A percentile compares a stretch with the other conserved stretches of the same genome.
Conservation (phyloP, 805 yeast species). For the Yarrowia sp. region DNA sequence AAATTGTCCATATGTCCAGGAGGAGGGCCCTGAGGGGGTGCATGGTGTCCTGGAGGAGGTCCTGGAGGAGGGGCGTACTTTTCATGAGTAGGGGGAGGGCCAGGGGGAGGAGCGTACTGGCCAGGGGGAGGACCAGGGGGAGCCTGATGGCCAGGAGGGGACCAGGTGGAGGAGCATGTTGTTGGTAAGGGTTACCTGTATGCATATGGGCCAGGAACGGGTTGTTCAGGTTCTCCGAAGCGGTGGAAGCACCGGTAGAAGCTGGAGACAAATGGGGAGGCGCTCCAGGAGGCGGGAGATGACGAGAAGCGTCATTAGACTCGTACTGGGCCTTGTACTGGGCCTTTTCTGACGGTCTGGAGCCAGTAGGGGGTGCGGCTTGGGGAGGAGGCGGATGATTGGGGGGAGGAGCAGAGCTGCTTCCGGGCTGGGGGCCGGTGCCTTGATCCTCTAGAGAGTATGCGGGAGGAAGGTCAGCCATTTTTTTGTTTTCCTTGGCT, state of each 20-base stretch:
- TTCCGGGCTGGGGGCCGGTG: conserved; percentile 1
- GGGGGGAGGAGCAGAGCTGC: not conserved
- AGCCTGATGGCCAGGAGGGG: conserved; percentile 8
- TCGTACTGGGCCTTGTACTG: conserved; percentile 16
- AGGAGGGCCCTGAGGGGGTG: conserved; percentile 1
- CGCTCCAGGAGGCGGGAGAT: conserved; percentile 7
- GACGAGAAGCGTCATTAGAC: not conserved
- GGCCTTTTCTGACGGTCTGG: conserved; percentile 6
- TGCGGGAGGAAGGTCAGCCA: conserved; percentile 4
- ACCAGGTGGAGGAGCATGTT: not conserved
- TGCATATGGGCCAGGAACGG: conserved; percentile 6
- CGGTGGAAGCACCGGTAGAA: not conserved
- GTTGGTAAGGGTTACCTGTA: conserved; percentile 8
- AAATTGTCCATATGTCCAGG: conserved; percentile 3
- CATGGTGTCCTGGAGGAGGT: conserved; percentile 18
- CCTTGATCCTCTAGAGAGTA: conserved; percentile 7
- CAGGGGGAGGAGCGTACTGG: not conserved
- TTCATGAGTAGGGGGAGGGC: not conserved
- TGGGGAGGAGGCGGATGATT: not conserved
- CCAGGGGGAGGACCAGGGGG: conserved; percentile 15
- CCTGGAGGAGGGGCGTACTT: not conserved
- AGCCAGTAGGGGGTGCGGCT: not conserved
- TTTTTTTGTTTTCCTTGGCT: not conserved
- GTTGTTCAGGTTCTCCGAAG: not conserved
- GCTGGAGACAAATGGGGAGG: not conserved